A percentile compares a stretch with the other conserved stretches of the same genome.
Evolutionary conservation across 305 asterid genomes (phyloP).

Genomic region (Solanum chacoense): DNA sequence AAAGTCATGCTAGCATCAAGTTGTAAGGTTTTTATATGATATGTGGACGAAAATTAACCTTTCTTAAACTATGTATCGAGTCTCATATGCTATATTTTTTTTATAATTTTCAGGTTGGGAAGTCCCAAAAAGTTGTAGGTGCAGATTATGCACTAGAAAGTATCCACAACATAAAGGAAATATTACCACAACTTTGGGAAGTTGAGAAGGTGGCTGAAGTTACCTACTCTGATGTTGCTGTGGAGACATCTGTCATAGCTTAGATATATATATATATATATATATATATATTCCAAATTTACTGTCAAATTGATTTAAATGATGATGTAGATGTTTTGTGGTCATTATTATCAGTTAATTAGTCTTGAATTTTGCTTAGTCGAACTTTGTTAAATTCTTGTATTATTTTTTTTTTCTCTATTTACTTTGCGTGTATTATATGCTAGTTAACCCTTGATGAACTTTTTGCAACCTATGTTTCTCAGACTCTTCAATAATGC

Average conservation of each 20-base stretch:
- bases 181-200: conserved; percentile 82
- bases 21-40: neutral
- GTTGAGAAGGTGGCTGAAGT: conserved; percentile 45
- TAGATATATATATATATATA: too few species aligned
- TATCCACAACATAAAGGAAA: conserved; percentile 82
- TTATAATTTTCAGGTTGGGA: conserved; percentile 51
- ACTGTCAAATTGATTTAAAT: neutral
- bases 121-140: conserved; percentile 66
- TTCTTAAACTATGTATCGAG: neutral
- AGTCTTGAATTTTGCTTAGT: neutral
- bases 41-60: neutral
- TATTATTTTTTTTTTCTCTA: too few species aligned
- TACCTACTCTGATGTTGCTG: conserved; percentile 45
- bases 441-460: neutral
- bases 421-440: too few species aligned
- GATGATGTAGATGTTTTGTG: neutral
- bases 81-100: neutral
- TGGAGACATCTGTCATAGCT: conserved; percentile 40
- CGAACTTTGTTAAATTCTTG: neutral
- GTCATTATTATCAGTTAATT: neutral
- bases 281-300: too few species aligned
- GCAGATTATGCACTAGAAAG: conserved; percentile 86
- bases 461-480: too few species aligned
- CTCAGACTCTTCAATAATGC: too few species aligned
- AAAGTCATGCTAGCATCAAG: neutral